Evolutionary conservation across 225 moss, liverwort and hornwort genomes (phyloP).

Genomic region (Polytrichum commune): DNA sequence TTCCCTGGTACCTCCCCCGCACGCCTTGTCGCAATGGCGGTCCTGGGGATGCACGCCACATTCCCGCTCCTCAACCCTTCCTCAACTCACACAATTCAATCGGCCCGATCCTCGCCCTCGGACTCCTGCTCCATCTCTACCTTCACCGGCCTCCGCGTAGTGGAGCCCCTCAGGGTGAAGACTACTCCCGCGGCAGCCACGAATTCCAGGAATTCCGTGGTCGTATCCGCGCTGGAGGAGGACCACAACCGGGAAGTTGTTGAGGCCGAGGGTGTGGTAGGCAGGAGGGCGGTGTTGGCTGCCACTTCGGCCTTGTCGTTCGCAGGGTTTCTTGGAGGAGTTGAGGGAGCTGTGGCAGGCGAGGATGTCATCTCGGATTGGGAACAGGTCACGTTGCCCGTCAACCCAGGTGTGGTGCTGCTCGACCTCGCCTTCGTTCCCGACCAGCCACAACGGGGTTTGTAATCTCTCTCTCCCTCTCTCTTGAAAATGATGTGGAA

Average conservation of each 20-base stretch:
- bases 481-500: no score
- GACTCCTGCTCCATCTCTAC: constrained; percentile 20
- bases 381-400: constrained; percentile 75
- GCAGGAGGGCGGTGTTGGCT: constrained; percentile 39
- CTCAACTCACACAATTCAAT: constrained; percentile 13
- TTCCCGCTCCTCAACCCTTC: not conserved
- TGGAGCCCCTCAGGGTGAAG: not conserved
- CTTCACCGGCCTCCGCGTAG: constrained; percentile 24
- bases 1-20: no score
- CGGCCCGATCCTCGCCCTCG: constrained; percentile 2
- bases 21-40: constrained; percentile 22
- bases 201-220: constrained; percentile 5
- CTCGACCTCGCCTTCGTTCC: constrained; percentile 92
- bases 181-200: not conserved
- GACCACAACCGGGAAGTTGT: not conserved
- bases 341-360: constrained; percentile 47
- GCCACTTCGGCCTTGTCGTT: constrained; percentile 24
- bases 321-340: constrained; percentile 22
- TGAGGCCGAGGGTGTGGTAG: constrained; percentile 8
- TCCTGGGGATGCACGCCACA: constrained; percentile 19
- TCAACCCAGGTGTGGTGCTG: constrained; percentile 70
- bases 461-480: not conserved
- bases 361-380: constrained; percentile 57
- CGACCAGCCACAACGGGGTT: constrained; percentile 78
- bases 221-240: constrained; percentile 16